Evolutionary conservation across 768 basidiomycete genomes (phyloP), one percentile per base, ranked within the genome.

Genomic region (Pleurotus giganteus): DNA sequence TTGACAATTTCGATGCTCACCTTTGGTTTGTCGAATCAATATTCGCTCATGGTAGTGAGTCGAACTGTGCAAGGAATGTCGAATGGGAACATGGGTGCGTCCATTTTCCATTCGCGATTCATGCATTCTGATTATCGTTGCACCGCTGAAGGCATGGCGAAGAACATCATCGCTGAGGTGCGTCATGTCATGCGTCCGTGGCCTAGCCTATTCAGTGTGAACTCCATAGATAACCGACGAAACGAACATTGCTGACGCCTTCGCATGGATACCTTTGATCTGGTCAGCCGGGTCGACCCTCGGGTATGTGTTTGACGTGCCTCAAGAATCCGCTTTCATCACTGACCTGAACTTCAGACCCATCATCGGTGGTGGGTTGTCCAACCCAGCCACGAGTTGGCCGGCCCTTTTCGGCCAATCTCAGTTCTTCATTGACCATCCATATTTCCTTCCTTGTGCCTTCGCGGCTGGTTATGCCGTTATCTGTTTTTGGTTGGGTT

Each of bases 61-160:
- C 60, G 72, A 15, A 65, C 61, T 15, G 26, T 66, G 1, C 69
- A 71, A 36, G 71, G 71, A 34, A 62, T 66, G 4, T 70, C 73
- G 45, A 76, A 76, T 50, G 76, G 75, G 2, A 78, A 77, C 56
- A 67, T 74, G 37, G 74, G 75, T 62, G 29, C 32, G 58, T 37
- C 15, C 12, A 19, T 31, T 37, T n/a, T n/a, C 6, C 29, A 19
- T 2, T 12, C 26, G 31, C 15, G n/a, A 34, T 24, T 54, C 15
- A 6, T 17, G 23, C 47, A 8, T 39, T n/a, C 23, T 39, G n/a
- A 37, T 13, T 4, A 13, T 5, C 15, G 53, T 28, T 31, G 51
- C 13, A 19, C 6, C 4, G 9, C n/a, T 26, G 7, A 28, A 62
- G 63, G 63, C 19, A 61, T 65, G 15, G 47, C 60, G 11, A 65